phyloP scores from a whole-genome alignment of 805 yeast species.

The Tetrapisispora taiwanensis region DNA sequence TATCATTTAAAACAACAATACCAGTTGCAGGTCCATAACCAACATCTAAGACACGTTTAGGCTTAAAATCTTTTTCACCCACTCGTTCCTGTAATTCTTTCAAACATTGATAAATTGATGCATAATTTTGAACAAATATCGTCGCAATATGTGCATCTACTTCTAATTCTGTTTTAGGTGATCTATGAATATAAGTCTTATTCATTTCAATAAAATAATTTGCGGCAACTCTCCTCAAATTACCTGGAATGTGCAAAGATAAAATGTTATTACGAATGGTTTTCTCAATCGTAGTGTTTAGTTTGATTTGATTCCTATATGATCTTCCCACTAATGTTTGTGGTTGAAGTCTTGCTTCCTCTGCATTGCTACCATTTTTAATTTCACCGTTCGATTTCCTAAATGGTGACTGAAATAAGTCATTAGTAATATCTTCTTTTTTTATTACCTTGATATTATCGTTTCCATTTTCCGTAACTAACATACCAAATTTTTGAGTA shows the following conservation, averaged over 20 bases:
- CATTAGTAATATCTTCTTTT: neutral
- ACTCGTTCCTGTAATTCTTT: constrained; percentile 51
- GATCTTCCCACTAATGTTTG: constrained; percentile 49
- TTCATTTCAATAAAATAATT: constrained; percentile 41
- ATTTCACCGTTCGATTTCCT: constrained; percentile 24
- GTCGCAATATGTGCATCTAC: constrained; percentile 78
- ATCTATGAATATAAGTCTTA: constrained; percentile 44
- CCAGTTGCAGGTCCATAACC: constrained; percentile 93
- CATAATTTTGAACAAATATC: constrained; percentile 71
- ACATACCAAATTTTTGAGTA: neutral
- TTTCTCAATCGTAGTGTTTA: constrained; percentile 49
- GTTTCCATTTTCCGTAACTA: neutral
- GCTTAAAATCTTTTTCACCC: constrained; percentile 45
- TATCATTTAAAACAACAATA: constrained; percentile 74
- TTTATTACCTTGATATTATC: neutral
- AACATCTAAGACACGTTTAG: constrained; percentile 60
- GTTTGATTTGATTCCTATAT: constrained; percentile 36
- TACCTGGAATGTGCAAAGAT: constrained; percentile 49
- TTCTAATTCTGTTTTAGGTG: constrained; percentile 37
- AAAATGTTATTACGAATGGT: constrained; percentile 57
- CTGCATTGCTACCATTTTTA: constrained; percentile 13
- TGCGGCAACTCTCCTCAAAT: constrained; percentile 54
- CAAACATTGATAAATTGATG: constrained; percentile 54
- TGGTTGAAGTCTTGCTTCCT: constrained; percentile 40
- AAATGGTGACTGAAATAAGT: constrained; percentile 10